Percentiles rank a stretch among this genome's conserved stretches.
Evolutionary conservation across 495 filamentous ascomycete species (phyloP).

Genomic region (Podospora tetraspora): DNA sequence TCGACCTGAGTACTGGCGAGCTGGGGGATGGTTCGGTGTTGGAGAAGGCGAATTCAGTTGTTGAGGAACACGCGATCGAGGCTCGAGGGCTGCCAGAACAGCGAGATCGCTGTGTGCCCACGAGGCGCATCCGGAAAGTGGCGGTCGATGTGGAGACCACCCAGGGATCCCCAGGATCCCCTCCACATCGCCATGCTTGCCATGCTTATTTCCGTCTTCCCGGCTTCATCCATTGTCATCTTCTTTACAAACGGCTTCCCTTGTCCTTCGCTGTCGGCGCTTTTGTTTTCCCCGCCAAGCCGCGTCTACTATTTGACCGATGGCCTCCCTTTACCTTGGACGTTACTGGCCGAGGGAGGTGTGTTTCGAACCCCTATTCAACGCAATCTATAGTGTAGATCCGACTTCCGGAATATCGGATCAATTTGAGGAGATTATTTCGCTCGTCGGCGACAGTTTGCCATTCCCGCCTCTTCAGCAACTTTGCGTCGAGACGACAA

Average conservation of each 20-base stretch:
- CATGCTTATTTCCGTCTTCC: neutral
- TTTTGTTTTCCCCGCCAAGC: neutral
- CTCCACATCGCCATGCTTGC: neutral
- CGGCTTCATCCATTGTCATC: neutral
- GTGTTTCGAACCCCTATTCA: neutral
- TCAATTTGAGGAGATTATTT: neutral
- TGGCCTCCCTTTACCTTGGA: neutral
- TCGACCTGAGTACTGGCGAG: neutral
- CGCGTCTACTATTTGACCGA: neutral
- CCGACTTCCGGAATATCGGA: neutral
- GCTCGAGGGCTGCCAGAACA: neutral
- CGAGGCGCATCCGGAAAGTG: neutral
- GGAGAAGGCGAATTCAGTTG: neutral
- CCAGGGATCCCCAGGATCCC: neutral
- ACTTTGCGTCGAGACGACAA: constrained; percentile 1
- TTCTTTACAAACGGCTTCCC: neutral
- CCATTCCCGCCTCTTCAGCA: neutral
- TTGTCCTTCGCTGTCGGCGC: neutral
- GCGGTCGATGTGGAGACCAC: neutral
- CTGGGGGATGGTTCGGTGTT: neutral
- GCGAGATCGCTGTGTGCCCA: neutral
- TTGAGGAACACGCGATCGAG: neutral
- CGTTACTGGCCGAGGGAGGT: neutral
- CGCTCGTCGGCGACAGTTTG: neutral
- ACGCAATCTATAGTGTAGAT: neutral